Conservation (phyloP, 139 green algal species). For the Haematococcus lacustris region DNA sequence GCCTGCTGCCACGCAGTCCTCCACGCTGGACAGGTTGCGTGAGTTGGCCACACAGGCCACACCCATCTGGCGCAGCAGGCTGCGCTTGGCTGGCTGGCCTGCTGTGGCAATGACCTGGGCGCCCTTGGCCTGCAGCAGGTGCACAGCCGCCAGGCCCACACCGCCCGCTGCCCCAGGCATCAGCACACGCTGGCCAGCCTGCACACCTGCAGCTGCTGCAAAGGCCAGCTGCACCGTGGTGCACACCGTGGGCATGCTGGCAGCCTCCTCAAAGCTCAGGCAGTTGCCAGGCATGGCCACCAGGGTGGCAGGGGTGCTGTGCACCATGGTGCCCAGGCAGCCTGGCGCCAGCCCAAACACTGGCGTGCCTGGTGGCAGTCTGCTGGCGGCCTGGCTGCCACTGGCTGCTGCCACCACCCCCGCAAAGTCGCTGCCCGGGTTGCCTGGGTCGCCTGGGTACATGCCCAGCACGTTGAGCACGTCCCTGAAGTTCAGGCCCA, state of each 20-base stretch:
- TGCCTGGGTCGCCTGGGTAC: constrained; percentile 52
- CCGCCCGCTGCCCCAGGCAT: constrained; percentile 70
- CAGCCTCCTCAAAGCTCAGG: constrained; percentile 61
- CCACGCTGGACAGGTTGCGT: constrained; percentile 51
- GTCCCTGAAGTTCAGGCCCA: constrained; percentile 85
- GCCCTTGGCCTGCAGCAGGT: constrained; percentile 38
- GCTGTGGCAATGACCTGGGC: constrained; percentile 50
- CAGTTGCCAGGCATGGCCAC: constrained; percentile 48
- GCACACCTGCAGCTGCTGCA: constrained; percentile 15
- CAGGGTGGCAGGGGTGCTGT: constrained; percentile 38
- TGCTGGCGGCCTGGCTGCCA: constrained; percentile 14
- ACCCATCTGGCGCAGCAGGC: constrained; percentile 58
- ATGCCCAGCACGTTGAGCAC: constrained; percentile 68
- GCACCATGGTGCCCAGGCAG: constrained; percentile 58
- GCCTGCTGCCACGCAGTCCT: no score
- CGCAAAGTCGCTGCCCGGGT: constrained; percentile 51
- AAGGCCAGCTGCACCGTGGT: constrained; percentile 66
- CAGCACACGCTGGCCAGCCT: constrained; percentile 42
- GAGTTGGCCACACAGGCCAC: no score
- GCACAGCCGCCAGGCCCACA: constrained; percentile 68
- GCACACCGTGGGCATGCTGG: constrained; percentile 76
- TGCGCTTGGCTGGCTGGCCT: constrained; percentile 62
- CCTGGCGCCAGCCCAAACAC: constrained; percentile 76
- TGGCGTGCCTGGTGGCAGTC: no score
- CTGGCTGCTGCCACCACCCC: constrained; percentile 45